Evolutionary conservation across 129 eudicot genomes (phyloP).

Genomic region (Pseudognaphalium luteoalbum): DNA sequence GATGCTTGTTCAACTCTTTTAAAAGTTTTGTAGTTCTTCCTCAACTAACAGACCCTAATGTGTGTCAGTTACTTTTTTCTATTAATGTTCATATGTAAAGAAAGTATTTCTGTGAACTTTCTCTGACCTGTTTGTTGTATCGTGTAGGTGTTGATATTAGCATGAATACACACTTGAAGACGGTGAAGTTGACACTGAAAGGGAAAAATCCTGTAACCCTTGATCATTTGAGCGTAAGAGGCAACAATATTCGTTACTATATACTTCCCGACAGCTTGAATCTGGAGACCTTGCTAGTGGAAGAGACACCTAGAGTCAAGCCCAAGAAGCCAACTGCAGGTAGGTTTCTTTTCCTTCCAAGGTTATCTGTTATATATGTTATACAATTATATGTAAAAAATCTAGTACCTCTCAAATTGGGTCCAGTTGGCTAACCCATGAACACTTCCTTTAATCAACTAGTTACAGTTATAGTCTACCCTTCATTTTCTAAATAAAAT

Average conservation of each 20-base stretch:
- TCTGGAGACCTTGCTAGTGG: slow-evolving; percentile 74
- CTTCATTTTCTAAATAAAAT: not conserved
- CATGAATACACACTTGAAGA: slow-evolving; percentile 89
- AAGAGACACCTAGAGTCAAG: slow-evolving; percentile 81
- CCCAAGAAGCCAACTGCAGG: slow-evolving; percentile 84
- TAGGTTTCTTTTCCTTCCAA: slow-evolving; percentile 14
- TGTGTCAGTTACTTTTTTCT: not conserved
- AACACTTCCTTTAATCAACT: not conserved
- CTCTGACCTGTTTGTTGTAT: slow-evolving; percentile 11
- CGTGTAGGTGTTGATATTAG: slow-evolving; percentile 71
- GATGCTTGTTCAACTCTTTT: not conserved
- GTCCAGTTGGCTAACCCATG: not conserved
- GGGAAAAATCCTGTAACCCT: slow-evolving; percentile 80
- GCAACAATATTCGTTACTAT: slow-evolving; percentile 78
- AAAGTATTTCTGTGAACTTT: not conserved
- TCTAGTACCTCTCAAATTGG: not conserved
- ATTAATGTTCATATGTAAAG: not conserved
- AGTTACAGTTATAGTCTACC: not conserved
- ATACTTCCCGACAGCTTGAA: slow-evolving; percentile 81
- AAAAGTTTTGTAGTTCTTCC: not conserved
- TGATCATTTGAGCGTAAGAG: slow-evolving; percentile 82
- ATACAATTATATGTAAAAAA: not conserved
- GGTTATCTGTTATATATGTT: not conserved
- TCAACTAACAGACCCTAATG: not conserved
- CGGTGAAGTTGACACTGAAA: slow-evolving; percentile 72